phyloP scores from a whole-genome alignment of 495 filamentous ascomycete species.

The Xylaria acuta region DNA sequence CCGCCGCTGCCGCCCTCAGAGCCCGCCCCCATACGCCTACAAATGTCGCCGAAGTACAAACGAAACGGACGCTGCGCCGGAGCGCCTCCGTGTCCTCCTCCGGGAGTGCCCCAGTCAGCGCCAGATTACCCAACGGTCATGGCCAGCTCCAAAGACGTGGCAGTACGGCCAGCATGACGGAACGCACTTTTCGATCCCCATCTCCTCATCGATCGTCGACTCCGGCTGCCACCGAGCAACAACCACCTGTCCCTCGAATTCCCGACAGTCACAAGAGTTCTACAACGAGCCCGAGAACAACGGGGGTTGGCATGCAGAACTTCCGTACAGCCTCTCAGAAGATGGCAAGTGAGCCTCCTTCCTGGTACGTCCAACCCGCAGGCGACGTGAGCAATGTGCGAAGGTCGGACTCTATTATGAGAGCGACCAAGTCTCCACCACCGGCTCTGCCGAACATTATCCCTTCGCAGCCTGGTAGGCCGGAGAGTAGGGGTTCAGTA shows the following conservation, averaged over 20 bases:
- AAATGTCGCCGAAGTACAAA: slow-evolving; percentile 79
- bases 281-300: slow-evolving; percentile 31
- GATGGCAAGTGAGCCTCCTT: slow-evolving; percentile 40
- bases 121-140: slow-evolving; percentile 46
- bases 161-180: slow-evolving; percentile 83
- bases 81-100: slow-evolving; percentile 72
- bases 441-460: slow-evolving; percentile 6
- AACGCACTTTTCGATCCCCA: slow-evolving; percentile 78
- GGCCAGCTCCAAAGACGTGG: slow-evolving; percentile 62
- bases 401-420: slow-evolving; percentile 51
- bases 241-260: slow-evolving; percentile 77
- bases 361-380: slow-evolving; percentile 52
- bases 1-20: slow-evolving; percentile 82
- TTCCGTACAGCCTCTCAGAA: slow-evolving; percentile 54
- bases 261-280: slow-evolving; percentile 50
- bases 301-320: slow-evolving; percentile 42
- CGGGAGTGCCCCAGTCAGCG: slow-evolving; percentile 53
- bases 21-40: slow-evolving; percentile 77
- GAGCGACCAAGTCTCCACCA: slow-evolving; percentile 41
- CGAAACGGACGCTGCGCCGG: slow-evolving; percentile 81
- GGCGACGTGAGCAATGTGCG: slow-evolving; percentile 51
- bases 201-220: slow-evolving; percentile 61
- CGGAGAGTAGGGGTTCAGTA: slow-evolving; percentile 68
- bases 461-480: slow-evolving; percentile 38
- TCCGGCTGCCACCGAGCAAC: slow-evolving; percentile 44